phyloP scores from a whole-genome alignment of 2,329 filamentous ascomycete species.

The Colletotrichum graminicola region DNA sequence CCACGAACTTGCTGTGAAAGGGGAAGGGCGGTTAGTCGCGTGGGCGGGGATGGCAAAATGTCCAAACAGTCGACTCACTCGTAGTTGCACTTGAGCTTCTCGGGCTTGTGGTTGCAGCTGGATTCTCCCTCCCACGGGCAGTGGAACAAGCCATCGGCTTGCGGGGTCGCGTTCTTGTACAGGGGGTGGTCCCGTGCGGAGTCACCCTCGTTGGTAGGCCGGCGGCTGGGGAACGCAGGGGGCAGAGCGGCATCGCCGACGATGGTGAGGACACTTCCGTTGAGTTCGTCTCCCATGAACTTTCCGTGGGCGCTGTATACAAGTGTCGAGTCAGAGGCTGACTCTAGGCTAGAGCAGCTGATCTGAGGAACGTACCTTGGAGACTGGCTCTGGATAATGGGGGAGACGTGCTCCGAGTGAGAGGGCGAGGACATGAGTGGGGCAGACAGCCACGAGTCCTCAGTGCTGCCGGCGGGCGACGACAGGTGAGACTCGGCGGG shows the following conservation, averaged over 20 bases:
- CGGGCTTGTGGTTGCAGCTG: conserved; percentile 87
- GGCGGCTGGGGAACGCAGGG: conserved; percentile 59
- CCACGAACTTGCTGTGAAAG: conserved; percentile 85
- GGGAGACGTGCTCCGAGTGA: conserved; percentile 63
- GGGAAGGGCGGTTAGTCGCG: conserved; percentile 46
- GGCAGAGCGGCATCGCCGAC: conserved; percentile 54
- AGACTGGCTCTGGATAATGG: conserved; percentile 63
- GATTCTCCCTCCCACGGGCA: conserved; percentile 84
- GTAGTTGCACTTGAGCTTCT: conserved; percentile 99
- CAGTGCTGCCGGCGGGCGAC: conserved; percentile 39
- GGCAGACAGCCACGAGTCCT: conserved; percentile 48
- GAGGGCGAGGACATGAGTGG: conserved; percentile 57
- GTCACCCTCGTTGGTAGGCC: conserved; percentile 65
- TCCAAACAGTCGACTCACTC: conserved; percentile 74
- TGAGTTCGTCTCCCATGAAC: conserved; percentile 44
- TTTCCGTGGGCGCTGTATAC: conserved; percentile 55
- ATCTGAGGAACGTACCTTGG: conserved; percentile 62
- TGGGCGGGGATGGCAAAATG: background rate
- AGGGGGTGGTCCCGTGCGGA: conserved; percentile 75
- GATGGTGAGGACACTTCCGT: conserved; percentile 46
- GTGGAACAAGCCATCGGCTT: conserved; percentile 86
- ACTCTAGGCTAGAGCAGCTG: conserved; percentile 41
- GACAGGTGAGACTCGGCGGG: conserved; percentile 44
- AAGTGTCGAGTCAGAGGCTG: conserved; percentile 49
- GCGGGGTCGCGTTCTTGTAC: conserved; percentile 75